Conservation (phyloP, 495 filamentous ascomycete species). For the Amphirosellinia nigrospora region DNA sequence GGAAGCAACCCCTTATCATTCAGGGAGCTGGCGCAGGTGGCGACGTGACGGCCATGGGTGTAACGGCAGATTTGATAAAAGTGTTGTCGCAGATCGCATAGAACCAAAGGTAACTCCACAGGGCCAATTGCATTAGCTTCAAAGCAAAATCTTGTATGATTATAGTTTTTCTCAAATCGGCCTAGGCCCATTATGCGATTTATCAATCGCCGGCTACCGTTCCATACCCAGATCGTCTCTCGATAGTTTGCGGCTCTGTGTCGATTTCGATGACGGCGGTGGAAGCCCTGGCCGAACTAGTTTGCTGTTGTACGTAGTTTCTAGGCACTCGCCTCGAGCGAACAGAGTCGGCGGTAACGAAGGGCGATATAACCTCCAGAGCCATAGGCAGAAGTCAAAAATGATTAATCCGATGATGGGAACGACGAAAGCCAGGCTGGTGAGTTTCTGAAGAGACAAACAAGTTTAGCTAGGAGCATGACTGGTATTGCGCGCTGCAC, state of each 20-base stretch:
- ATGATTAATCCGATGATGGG: conserved; percentile 42
- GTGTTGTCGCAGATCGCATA: conserved; percentile 62
- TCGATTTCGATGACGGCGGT: conserved; percentile 29
- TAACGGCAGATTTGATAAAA: conserved; percentile 87
- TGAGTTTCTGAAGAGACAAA: conserved; percentile 32
- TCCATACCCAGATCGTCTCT: neutral
- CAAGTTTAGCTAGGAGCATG: neutral
- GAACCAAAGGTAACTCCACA: neutral
- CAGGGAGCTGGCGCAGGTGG: conserved; percentile 94
- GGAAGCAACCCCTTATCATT: conserved; percentile 87
- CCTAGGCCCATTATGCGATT: neutral
- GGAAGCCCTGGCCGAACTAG: conserved; percentile 17
- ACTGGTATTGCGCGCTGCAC: neutral
- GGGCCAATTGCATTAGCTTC: conserved; percentile 24
- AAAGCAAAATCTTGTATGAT: conserved; percentile 22
- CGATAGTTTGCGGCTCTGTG: neutral
- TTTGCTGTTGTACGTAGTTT: conserved; percentile 12
- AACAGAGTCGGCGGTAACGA: conserved; percentile 24
- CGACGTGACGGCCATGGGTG: conserved; percentile 96
- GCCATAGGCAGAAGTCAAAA: conserved; percentile 53
- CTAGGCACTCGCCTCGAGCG: conserved; percentile 27
- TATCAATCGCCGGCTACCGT: conserved; percentile 17
- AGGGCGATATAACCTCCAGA: conserved; percentile 46
- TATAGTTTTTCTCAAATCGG: neutral
- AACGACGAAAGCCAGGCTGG: conserved; percentile 36